Evolutionary conservation across 2,329 filamentous ascomycete genomes (phyloP).

Genomic region (Cladosporium velox): DNA sequence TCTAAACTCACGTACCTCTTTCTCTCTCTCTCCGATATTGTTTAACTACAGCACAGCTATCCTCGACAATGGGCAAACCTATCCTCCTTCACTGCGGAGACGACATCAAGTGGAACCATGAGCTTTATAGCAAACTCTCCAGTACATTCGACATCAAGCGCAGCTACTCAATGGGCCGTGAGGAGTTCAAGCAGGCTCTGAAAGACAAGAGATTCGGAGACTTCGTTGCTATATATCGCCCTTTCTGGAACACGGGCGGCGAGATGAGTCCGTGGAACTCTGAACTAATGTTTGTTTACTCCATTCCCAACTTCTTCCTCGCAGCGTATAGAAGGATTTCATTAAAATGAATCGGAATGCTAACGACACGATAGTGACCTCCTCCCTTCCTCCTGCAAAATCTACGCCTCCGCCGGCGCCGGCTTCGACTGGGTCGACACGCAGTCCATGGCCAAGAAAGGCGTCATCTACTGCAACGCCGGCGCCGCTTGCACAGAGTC

Average conservation of each 20-base stretch:
- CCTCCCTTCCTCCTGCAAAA: constrained; percentile 55
- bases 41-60: not conserved
- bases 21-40: too few species aligned
- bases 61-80: constrained; percentile 24
- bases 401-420: constrained; percentile 62
- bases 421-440: constrained; percentile 67
- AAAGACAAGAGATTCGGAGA: constrained; percentile 44
- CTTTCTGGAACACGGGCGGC: constrained; percentile 65
- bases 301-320: too few species aligned
- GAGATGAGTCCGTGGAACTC: constrained; percentile 66
- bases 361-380: constrained; percentile 31
- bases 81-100: constrained; percentile 48
- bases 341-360: not conserved
- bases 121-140: constrained; percentile 42
- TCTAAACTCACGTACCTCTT: not conserved
- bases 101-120: constrained; percentile 49
- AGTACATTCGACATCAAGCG: constrained; percentile 43
- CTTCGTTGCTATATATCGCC: constrained; percentile 54
- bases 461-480: constrained; percentile 72
- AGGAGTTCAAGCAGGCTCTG: constrained; percentile 45
- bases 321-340: not conserved
- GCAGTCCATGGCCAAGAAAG: constrained; percentile 60
- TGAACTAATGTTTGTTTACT: constrained; percentile 52
- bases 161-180: constrained; percentile 42
- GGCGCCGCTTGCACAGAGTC: constrained; percentile 70